phyloP scores from a whole-genome alignment of 106 monocot genomes.

The Dioscorea zingiberensis region DNA sequence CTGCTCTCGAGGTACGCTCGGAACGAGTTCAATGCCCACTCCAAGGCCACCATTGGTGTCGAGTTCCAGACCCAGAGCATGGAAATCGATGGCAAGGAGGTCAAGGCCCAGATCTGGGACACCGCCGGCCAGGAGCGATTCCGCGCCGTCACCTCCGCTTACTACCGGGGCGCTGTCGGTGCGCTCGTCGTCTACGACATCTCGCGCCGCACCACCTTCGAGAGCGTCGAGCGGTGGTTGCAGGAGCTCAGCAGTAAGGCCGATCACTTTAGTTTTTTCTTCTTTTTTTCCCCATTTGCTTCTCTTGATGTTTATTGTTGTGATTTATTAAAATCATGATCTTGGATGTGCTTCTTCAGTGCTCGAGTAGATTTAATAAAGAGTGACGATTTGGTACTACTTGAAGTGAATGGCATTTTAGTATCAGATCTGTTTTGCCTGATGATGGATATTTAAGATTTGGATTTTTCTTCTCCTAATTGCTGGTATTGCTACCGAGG shows the following conservation, averaged over 20 bases:
- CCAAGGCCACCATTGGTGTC: not conserved
- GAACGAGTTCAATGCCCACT: slow-evolving; percentile 3
- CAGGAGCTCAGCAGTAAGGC: slow-evolving; percentile 39
- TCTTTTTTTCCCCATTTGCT: no score
- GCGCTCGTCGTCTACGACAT: slow-evolving; percentile 59
- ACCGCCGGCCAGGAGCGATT: not conserved
- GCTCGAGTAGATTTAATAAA: no score
- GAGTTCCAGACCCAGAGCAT: not conserved
- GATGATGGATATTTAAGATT: no score
- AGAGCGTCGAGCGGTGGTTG: slow-evolving; percentile 41
- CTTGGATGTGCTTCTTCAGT: no score
- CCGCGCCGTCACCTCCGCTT: slow-evolving; percentile 30
- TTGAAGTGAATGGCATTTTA: no score
- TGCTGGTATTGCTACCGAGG: no score
- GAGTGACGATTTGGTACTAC: no score
- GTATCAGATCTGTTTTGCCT: no score
- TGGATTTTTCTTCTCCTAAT: no score
- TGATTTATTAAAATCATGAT: no score
- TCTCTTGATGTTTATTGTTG: no score
- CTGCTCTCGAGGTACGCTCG: not conserved
- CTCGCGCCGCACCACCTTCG: slow-evolving; percentile 46
- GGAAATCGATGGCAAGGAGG: not conserved
- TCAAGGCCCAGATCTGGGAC: not conserved
- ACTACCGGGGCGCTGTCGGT: slow-evolving; percentile 54
- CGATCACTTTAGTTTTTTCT: no score